Conservation (phyloP, 257 asterid species). For the Buddleja alternifolia region DNA sequence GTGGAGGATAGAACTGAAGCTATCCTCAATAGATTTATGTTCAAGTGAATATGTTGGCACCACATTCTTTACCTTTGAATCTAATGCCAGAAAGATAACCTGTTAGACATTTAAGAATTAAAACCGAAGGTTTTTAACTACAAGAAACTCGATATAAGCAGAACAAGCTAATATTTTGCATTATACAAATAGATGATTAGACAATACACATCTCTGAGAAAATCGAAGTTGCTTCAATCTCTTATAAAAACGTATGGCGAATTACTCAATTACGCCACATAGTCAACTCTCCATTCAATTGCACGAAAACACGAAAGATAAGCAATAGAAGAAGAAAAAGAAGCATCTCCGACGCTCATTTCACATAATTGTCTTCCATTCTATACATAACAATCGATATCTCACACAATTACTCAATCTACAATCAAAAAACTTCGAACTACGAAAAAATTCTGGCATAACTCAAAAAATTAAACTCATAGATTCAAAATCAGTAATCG, state of each 20-base stretch:
- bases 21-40: slow-evolving; percentile 63
- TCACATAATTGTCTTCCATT: neutral
- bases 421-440: too few relatives aligned
- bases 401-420: too few relatives aligned
- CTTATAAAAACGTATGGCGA: neutral
- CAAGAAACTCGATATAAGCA: too few relatives aligned
- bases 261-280: neutral
- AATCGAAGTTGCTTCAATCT: neutral
- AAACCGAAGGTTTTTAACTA: slow-evolving; percentile 14
- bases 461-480: neutral
- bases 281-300: slow-evolving; percentile 35
- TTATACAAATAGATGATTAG: neutral
- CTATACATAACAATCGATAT: too few relatives aligned
- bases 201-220: neutral
- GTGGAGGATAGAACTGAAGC: slow-evolving; percentile 49
- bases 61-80: slow-evolving; percentile 68
- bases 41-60: slow-evolving; percentile 65
- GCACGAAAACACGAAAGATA: neutral
- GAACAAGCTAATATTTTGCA: neutral
- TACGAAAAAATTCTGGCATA: neutral
- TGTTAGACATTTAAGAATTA: slow-evolving; percentile 43
- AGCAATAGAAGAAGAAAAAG: neutral
- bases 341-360: neutral
- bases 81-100: slow-evolving; percentile 86
- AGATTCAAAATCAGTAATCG: neutral